Base-by-base conservation (phyloP, 2,329 filamentous ascomycete species). In the Ophiostoma perfectum region DNA sequence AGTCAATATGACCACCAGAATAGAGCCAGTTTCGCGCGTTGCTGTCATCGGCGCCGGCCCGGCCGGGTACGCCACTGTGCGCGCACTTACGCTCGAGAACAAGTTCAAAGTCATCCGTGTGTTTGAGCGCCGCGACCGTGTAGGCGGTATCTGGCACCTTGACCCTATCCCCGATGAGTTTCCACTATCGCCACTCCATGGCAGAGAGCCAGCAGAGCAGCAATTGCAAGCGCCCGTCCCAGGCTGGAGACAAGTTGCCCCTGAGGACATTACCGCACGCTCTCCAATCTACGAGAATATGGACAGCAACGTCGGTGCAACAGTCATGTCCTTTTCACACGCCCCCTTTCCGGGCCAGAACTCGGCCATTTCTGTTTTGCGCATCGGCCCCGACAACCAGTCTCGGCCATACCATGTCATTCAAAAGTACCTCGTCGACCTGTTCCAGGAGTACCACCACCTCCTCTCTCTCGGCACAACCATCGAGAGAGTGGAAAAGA, bases 331-430 rank as follows among this genome's bases (percentile, higher is more conserved):
- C 2, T 69, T 69, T 18, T 41, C 68, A 3, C 62, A 69, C 38
- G 14, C 60, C 18, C 68, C 68, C 2, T 67, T 69, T 39, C 66
- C 62, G 6, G 41, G 16, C 4, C 36, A 41, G 3, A 67, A 63
- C 62, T 69, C 66, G 44, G 18, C 68, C 1, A 36, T 47, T 3
- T 65, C 65, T 6, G 27, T 66, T 36, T 27, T 27, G 45, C 47
- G 63, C 18, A 41, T 58, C 72, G 88, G 87, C 0, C 72, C 78
- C 0, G 78, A 84, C n/a, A 86, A 86, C 0, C 88, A 87, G 0
- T 90, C 89, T 71, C 78, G 87, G 0, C 84, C 86, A 69, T 88
- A 86, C 78, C 79, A 78, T 4, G 80, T 86, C 1, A 81, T 90
- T 6, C 77, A 80, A 39, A 73, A 79, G 12, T 90, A 87, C 69